Evolutionary conservation across 805 yeast genomes (phyloP).

Genomic region (Kregervanrija fluxuum): DNA sequence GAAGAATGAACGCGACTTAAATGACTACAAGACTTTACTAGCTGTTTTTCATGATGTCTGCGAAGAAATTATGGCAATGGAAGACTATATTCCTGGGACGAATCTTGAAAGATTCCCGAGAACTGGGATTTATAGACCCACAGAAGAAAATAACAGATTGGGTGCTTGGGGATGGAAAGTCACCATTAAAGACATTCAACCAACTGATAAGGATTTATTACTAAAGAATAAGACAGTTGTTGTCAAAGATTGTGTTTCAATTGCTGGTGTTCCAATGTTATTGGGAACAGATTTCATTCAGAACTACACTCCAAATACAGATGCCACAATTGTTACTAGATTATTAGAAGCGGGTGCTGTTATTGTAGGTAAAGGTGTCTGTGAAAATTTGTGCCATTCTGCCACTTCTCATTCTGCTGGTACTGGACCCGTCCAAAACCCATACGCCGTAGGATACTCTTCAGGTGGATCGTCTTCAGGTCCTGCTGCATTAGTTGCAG

Average conservation of each 20-base stretch:
- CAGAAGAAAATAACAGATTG: constrained; percentile 16
- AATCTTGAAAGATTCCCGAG: constrained; percentile 29
- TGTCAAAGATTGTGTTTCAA: constrained; percentile 28
- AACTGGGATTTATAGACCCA: constrained; percentile 18
- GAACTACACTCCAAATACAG: constrained; percentile 26
- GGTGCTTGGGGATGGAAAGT: constrained; percentile 28
- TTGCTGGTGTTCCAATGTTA: constrained; percentile 30
- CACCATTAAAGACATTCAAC: constrained; percentile 19
- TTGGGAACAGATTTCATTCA: too few relatives aligned
- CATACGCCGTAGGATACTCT: constrained; percentile 25
- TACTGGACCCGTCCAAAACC: constrained; percentile 38
- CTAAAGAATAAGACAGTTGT: constrained; percentile 24
- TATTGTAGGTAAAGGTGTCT: constrained; percentile 27
- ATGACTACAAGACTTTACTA: constrained; percentile 18
- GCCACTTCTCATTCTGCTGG: constrained; percentile 25
- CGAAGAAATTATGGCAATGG: constrained; percentile 19
- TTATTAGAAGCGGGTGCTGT: constrained; percentile 28
- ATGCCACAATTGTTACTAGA: constrained; percentile 31
- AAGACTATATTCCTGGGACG: constrained; percentile 24
- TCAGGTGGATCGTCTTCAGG: constrained; percentile 48
- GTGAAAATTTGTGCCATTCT: constrained; percentile 28
- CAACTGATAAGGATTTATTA: constrained; percentile 16
- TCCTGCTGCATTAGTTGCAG: constrained; percentile 32
- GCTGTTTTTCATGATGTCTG: constrained; percentile 25
- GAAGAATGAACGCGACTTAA: constrained; percentile 11